Base-by-base conservation (phyloP, 495 filamentous ascomycete species). In the Penicillium arizonense region DNA sequence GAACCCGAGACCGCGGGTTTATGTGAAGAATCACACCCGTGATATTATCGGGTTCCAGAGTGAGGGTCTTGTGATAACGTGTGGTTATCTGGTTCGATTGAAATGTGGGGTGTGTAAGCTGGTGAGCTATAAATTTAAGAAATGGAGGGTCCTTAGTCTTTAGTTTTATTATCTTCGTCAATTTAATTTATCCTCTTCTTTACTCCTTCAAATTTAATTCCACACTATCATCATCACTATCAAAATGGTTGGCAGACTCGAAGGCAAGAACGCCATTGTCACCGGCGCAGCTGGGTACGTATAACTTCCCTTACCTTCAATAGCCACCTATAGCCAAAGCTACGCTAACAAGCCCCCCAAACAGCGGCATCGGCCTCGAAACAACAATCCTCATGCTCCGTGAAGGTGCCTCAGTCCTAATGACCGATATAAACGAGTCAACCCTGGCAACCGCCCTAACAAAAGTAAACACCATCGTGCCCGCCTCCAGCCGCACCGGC, bases 311-410 rank as follows among this genome's bases (percentile, higher is more conserved):
- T 49, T 9, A 24, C 23, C 23, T 24, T 24, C 23, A 4, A 24
- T 20, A 26, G 10, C 2, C 8, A 28, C 10, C 30, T 24, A 34
- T n/a, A 16, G 23, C 13, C 5, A 13, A 38, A 16, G 5, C 11
- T 34, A 13, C 14, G n/a, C 23, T 23, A 9, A 4, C 5, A 47
- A 23, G 10, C 9, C 28, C 23, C 21, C n/a, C 13, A 28, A 28
- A 37, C 55, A 96, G 92, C 47, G 93, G 93, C 54, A 97, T 97
- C 56, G 94, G 94, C 52, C 88, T 98, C 36, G 92, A 98, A 72
- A 97, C 94, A 9, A 82, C 82, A 41, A 91, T 97, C 61, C 88
- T 97, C 47, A 94, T 98, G 60, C 86, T 85, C 41, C 86, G 87
- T 54, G 92, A 98, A 75, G 94, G 91, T 52, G 94, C 90, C 66